Evolutionary conservation across 176 grass and related monocot genomes (phyloP).

Genomic region (Oryza rufipogon): DNA sequence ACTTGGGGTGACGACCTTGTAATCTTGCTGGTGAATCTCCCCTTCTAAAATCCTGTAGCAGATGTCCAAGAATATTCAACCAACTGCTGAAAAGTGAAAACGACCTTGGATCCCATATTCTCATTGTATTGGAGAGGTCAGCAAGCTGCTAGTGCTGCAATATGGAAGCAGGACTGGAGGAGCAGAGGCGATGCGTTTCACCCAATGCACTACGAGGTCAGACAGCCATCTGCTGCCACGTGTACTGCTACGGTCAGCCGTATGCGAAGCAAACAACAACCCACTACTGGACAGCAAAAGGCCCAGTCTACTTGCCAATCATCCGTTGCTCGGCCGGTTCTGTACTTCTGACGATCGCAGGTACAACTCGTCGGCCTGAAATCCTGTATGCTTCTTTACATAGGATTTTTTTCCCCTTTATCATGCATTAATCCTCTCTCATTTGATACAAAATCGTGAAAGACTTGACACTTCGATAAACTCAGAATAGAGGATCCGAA

Average conservation of each 20-base stretch:
- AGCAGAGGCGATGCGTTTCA: no score
- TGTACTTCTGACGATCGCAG: not conserved
- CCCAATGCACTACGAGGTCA: no score
- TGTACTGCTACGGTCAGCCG: not conserved
- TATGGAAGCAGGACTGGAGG: not conserved
- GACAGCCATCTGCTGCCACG: not conserved
- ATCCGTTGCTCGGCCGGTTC: no score
- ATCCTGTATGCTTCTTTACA: no score
- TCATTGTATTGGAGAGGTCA: not conserved
- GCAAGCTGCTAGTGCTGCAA: not conserved
- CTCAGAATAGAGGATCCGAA: no score
- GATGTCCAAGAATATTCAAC: not conserved
- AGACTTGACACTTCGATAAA: no score
- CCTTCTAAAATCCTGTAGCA: not conserved
- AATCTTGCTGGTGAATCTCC: not conserved
- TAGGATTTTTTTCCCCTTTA: no score
- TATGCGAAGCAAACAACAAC: conserved; percentile 7
- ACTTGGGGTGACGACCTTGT: not conserved
- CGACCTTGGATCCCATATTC: not conserved
- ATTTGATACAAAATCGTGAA: no score
- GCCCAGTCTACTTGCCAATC: not conserved
- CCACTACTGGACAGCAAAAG: not conserved
- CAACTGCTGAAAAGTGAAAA: not conserved
- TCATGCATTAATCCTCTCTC: no score
- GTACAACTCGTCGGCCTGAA: no score